Evolutionary conservation across 1,284 basidiomycete genomes (phyloP).

Genomic region (Lignosus rhinocerotis): DNA sequence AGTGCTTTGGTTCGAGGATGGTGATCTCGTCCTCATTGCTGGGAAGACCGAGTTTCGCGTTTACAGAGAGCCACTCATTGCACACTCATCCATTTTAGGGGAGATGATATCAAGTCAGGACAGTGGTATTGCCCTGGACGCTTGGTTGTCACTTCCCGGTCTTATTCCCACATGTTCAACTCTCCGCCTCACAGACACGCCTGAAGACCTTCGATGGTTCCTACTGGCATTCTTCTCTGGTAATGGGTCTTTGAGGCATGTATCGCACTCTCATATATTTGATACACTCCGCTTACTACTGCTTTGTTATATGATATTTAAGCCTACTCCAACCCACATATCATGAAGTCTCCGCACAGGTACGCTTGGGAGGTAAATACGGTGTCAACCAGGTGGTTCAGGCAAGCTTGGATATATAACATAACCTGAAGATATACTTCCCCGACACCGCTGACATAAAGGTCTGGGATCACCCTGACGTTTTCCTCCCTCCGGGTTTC

Average conservation of each 20-base stretch:
- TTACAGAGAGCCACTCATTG: background rate
- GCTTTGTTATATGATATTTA: too few species aligned
- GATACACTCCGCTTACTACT: too few species aligned
- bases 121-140: too few species aligned
- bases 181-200: conserved; percentile 9
- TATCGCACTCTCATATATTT: background rate
- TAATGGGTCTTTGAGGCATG: background rate
- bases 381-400: background rate
- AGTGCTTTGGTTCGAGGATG: background rate
- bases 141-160: too few species aligned
- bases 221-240: conserved; percentile 5
- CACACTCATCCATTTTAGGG: conserved; percentile 1
- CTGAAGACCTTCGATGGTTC: conserved; percentile 8
- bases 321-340: background rate
- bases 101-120: conserved; percentile 7
- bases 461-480: background rate
- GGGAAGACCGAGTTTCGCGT: conserved; percentile 3
- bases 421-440: background rate
- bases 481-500: background rate
- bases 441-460: background rate
- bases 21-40: background rate
- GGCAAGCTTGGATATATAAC: background rate
- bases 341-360: background rate
- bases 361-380: conserved; percentile 11
- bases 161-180: background rate